A percentile compares a stretch with the other conserved stretches of the same genome.
These are phyloP conservation scores for Tuber aestivum DNA, from an alignment of 495 filamentous ascomycete species.

Conservation along the genomic window DNA sequence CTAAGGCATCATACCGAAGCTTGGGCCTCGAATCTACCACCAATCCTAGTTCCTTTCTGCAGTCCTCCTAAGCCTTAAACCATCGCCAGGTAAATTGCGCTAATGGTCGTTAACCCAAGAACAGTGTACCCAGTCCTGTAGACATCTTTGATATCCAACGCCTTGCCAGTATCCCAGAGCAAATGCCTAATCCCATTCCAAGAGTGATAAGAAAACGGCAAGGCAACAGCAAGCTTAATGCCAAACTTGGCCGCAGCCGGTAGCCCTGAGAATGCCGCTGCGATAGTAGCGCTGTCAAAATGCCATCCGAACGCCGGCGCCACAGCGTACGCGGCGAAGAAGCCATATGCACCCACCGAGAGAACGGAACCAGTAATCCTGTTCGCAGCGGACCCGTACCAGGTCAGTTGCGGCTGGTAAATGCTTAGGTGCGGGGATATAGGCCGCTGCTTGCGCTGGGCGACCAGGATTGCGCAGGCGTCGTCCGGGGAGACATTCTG, in stretches of 20 bases:
- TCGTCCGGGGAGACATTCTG: slow-evolving; percentile 44
- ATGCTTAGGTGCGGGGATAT: slow-evolving; percentile 73
- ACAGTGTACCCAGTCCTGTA: slow-evolving; percentile 68
- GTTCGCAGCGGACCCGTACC: slow-evolving; percentile 66
- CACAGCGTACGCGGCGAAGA: slow-evolving; percentile 71
- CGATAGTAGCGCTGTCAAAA: slow-evolving; percentile 68
- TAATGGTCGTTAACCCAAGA: slow-evolving; percentile 61
- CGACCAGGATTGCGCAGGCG: slow-evolving; percentile 62
- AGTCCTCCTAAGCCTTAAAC: not conserved
- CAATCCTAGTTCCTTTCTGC: not conserved
- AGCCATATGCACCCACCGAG: slow-evolving; percentile 71
- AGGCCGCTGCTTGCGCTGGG: slow-evolving; percentile 77
- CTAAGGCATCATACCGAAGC: not conserved
- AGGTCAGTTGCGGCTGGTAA: slow-evolving; percentile 84
- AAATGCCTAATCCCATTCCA: slow-evolving; percentile 84
- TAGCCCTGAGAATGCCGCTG: slow-evolving; percentile 65
- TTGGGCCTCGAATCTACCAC: not conserved
- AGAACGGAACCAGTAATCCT: slow-evolving; percentile 72
- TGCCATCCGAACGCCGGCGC: slow-evolving; percentile 76
- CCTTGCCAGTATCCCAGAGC: slow-evolving; percentile 66
- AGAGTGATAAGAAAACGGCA: slow-evolving; percentile 80
- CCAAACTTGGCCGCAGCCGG: slow-evolving; percentile 60
- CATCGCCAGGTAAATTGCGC: slow-evolving; percentile 46
- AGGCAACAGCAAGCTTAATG: slow-evolving; percentile 63
- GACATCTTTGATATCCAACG: slow-evolving; percentile 63